Base-by-base conservation (phyloP, 78 protist genomes). In the Pirum gemmata region DNA sequence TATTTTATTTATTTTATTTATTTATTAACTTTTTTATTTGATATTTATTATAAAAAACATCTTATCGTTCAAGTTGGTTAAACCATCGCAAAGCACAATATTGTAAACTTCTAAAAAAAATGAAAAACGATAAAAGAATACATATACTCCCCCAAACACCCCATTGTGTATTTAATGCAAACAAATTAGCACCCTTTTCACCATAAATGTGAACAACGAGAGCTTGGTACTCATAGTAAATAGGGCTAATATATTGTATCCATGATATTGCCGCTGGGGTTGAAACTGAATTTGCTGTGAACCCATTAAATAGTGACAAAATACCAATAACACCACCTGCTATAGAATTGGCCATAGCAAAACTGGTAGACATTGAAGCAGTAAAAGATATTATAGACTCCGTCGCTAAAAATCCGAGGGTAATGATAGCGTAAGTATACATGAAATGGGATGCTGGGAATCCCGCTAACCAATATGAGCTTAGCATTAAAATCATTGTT, bases 381-480 rank as follows among this genome's bases (percentile, higher is more conserved):
- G 86, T 82, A 0, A 82, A 82, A 18, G 86, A 35, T 5, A 82
- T 61, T 8, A 82, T 82, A 18, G 86, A 2, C 13, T 82, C 86
- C 2, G n/a, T 35, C 41, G 61, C 21, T 61, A 82, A 61, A 73
- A 61, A 82, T n/a, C 5, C 13, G 29, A 82, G n/a, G 73, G n/a
- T 21, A 5, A 82, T n/a, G 61, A 82, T 18, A 5, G 67, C 86
- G 36, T 61, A 39, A 29, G n/a, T 18, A 39, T 61, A 82, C 5
- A 82, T 31, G 0, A 82, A 31, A 18, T 82, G 86, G 8, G 35
- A 2, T 37, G 67, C 25, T 21, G 86, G 86, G 18, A 82, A 82
- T 25, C 86, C 79, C 21, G 86, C 67, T 0, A 82, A 39, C 86
- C 86, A 82, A 61, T 82, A 82, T 21, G 86, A 82, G 86, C 86